Conservation (phyloP, 805 yeast genomes). For the Phaffomyces antillensis region DNA sequence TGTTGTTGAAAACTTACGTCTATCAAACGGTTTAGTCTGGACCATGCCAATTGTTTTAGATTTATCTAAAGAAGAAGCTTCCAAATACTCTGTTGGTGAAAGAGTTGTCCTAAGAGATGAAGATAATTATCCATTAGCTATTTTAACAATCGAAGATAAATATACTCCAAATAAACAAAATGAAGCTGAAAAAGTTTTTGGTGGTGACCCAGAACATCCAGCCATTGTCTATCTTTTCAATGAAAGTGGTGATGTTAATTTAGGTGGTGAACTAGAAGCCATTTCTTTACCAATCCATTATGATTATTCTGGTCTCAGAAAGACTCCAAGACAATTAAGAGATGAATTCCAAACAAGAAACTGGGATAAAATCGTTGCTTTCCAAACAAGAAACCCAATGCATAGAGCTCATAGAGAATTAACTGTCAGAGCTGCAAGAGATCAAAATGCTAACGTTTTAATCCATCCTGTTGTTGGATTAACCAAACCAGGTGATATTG, state of each 20-base stretch:
- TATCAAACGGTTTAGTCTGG: conserved; percentile 75
- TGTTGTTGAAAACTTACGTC: conserved; percentile 62
- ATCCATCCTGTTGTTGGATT: conserved; percentile 97
- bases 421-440: conserved; percentile 95
- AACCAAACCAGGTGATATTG: conserved; percentile 96
- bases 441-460: conserved; percentile 76
- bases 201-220: conserved; percentile 97
- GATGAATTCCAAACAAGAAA: conserved; percentile 72
- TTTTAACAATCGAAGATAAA: conserved; percentile 70
- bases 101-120: conserved; percentile 73
- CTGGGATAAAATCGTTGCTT: conserved; percentile 89
- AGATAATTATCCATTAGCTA: conserved; percentile 73
- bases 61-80: conserved; percentile 44
- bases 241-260: conserved; percentile 72
- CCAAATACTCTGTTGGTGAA: conserved; percentile 42
- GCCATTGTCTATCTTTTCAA: conserved; percentile 71
- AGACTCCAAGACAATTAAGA: conserved; percentile 87
- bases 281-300: conserved; percentile 79
- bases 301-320: conserved; percentile 81
- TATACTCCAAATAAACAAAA: conserved; percentile 71
- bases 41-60: conserved; percentile 91
- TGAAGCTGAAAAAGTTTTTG: conserved; percentile 83
- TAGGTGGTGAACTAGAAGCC: conserved; percentile 87
- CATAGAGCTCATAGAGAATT: conserved; percentile 96
- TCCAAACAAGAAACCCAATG: conserved; percentile 98